Evolutionary conservation across 2,329 filamentous ascomycete genomes (phyloP).

Genomic region (Aspergillus oerlinghausenensis): DNA sequence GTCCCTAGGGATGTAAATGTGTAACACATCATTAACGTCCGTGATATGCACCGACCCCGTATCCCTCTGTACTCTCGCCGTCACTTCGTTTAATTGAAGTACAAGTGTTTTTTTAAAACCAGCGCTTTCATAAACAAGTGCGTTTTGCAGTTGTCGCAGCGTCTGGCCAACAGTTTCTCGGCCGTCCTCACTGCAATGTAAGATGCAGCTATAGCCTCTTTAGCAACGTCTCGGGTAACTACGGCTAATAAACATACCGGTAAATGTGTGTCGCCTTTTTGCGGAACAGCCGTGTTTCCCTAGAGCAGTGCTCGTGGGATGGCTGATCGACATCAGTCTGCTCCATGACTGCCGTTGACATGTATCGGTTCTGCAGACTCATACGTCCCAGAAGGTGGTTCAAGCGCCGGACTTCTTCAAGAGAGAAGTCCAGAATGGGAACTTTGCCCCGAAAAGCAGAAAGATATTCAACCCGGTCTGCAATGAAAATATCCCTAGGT

Average conservation of each 20-base stretch:
- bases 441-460: not conserved
- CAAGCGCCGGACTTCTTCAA: not conserved
- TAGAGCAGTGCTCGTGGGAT: not conserved
- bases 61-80: conserved; percentile 2
- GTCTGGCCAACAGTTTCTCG: not conserved
- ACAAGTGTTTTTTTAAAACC: not conserved
- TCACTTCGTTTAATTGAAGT: not conserved
- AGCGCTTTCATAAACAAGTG: not conserved
- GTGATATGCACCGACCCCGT: conserved; percentile 1
- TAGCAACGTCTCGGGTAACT: too few relatives aligned
- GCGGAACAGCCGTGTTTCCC: not conserved
- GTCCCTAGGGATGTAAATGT: conserved; percentile 3
- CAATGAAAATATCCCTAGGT: not conserved
- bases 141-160: not conserved
- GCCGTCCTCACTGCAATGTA: too few relatives aligned
- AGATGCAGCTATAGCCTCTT: too few relatives aligned
- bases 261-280: not conserved
- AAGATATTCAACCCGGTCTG: not conserved
- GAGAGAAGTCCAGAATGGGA: not conserved
- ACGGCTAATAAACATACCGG: not conserved
- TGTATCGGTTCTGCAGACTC: not conserved
- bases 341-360: not conserved
- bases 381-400: not conserved
- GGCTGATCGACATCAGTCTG: not conserved
- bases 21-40: not conserved